Conservation (phyloP, 345 rosid species). For the Pugionium cornutum region DNA sequence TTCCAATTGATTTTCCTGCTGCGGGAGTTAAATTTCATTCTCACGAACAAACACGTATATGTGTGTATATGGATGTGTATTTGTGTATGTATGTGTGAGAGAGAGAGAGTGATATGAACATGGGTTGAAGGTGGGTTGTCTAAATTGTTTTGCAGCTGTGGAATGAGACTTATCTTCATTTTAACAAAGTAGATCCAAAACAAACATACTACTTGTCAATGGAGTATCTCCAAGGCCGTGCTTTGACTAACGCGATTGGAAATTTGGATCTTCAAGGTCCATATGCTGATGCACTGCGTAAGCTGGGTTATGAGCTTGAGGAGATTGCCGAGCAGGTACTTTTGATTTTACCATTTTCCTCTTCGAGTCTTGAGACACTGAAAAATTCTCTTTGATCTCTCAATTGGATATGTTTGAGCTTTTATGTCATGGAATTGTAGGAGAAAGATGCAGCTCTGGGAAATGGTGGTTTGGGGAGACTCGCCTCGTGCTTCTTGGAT, state of each 20-base stretch:
- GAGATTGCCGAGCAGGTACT: conserved; percentile 84
- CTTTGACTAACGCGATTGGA: conserved; percentile 86
- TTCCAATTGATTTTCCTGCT: conserved; percentile 38
- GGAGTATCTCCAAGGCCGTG: conserved; percentile 98
- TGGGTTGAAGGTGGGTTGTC: background rate
- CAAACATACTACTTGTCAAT: conserved; percentile 94
- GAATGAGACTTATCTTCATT: conserved; percentile 85
- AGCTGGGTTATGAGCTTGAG: conserved; percentile 81
- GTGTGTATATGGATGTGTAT: conserved; percentile 5
- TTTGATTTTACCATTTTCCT: background rate
- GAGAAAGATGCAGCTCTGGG: conserved; percentile 99
- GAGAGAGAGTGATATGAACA: background rate
- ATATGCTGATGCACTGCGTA: conserved; percentile 75
- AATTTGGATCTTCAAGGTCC: conserved; percentile 70
- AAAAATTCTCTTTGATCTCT: background rate
- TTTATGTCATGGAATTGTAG: conserved; percentile 42
- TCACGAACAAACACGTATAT: conserved; percentile 36
- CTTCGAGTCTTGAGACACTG: background rate
- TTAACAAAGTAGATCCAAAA: conserved; percentile 77
- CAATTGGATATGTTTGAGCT: conserved; percentile 21
- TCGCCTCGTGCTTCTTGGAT: conserved; percentile 94
- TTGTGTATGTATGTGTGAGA: background rate
- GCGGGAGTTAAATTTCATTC: conserved; percentile 55
- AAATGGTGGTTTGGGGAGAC: conserved; percentile 97
- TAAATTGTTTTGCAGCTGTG: conserved; percentile 62